Evolutionary conservation across 768 basidiomycete species (phyloP), one percentile per base, ranked within the genome.

Genomic region (Tricholoma hemisulphureum): DNA sequence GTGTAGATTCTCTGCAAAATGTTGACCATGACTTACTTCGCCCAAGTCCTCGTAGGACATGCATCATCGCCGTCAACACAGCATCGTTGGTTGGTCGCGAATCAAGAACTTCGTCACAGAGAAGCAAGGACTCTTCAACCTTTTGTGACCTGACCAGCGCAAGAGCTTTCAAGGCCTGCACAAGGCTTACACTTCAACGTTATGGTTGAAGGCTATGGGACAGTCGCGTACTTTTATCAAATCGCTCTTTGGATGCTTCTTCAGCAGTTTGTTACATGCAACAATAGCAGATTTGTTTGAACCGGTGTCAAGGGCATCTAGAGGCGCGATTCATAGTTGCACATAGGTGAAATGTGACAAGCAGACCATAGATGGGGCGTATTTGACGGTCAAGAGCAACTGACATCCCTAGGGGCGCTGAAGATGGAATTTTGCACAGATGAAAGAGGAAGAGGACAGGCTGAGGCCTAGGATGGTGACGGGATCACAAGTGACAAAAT

Each of bases 211-310:
- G 28, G 48, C 41, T 23, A 37, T 35, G 59, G 62, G 54, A 51
- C 51, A 49, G 35, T 21, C 32, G 29, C 67, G 35, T 57, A 83
- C 92, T 80, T 91, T 91, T 67, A 90, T 72, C 29, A 92, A 76
- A 41, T 82, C 77, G 70, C 84, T 88, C 69, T 81, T 85, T 24
- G 89, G 88, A 64, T 91, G 83, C 75, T 93, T 94, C 73, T 93
- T 94, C 63, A 94, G 81, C 26, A 94, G 71, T 73, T 94, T 94
- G 71, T 92, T 93, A 75, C 91, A 93, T 7, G 86, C 80, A 37
- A 91, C 85, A 55, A 94, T 81, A 18, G 93, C 92, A 35, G 89
- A 86, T 76, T 94, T 94, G 77, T 89, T 91, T 13, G 91, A 90
- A 48, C 88, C 87, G 45, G 84, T 89, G 75, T 94, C 92, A 61